Conservation (phyloP, 208 protist genomes). For the Leishmania lainsoni region DNA sequence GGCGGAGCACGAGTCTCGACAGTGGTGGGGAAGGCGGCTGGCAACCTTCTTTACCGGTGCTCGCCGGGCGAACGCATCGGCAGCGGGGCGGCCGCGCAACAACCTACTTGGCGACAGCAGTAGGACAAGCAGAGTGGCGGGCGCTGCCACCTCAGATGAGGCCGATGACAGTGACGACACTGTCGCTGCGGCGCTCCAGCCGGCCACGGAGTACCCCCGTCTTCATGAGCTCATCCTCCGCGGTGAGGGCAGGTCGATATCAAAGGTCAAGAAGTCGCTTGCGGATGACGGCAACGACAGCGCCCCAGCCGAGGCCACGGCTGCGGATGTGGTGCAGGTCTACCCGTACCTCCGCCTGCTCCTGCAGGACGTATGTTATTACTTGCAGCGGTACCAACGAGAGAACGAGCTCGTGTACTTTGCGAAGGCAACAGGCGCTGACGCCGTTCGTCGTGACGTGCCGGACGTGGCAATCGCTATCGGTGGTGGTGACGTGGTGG, state of each 20-base stretch:
- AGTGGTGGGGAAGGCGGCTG: slow-evolving; percentile 30
- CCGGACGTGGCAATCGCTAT: slow-evolving; percentile 31
- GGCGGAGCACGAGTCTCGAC: slow-evolving; percentile 18
- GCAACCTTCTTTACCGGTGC: slow-evolving; percentile 7
- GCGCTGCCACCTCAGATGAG: not conserved
- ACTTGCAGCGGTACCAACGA: slow-evolving; percentile 48
- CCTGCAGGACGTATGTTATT: slow-evolving; percentile 33
- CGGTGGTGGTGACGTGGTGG: slow-evolving; percentile 1
- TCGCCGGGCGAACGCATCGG: not conserved
- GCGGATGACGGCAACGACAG: not conserved
- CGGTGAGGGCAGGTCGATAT: not conserved
- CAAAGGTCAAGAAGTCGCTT: not conserved
- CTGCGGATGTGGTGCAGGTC: slow-evolving; percentile 50
- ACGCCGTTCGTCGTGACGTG: slow-evolving; percentile 51
- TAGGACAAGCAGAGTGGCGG: not conserved
- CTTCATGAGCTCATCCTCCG: slow-evolving; percentile 21
- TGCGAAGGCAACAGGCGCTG: slow-evolving; percentile 26
- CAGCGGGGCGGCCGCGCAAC: not conserved
- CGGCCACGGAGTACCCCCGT: slow-evolving; percentile 18
- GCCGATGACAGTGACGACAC: not conserved
- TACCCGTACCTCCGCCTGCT: slow-evolving; percentile 49
- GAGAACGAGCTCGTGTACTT: slow-evolving; percentile 76
- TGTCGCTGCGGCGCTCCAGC: not conserved
- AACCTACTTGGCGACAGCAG: not conserved
- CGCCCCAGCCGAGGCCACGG: not conserved